A percentile compares a stretch with the other conserved stretches of the same genome.
These are phyloP conservation scores for Ambispora gerdemannii DNA, from an alignment of 192 early-diverging fungal species.

Conservation along the genomic window DNA sequence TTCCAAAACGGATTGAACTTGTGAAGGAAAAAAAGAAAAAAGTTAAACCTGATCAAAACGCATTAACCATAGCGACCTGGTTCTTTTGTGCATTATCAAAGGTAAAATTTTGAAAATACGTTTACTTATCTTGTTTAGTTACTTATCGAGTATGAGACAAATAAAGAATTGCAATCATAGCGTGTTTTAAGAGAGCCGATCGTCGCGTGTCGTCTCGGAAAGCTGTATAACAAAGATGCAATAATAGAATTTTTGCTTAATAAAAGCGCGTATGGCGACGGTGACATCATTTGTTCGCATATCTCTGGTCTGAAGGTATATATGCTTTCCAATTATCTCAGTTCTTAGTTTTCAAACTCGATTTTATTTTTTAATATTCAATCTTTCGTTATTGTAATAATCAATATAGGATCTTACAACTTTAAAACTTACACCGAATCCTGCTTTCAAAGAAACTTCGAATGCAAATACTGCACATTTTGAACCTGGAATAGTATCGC, in stretches of 20 bases:
- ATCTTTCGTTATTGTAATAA: no score
- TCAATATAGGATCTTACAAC: conserved; percentile 63
- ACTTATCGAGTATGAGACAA: not conserved
- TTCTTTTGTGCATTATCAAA: conserved; percentile 79
- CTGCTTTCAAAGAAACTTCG: conserved; percentile 48
- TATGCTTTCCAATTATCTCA: not conserved
- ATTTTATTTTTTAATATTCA: no score
- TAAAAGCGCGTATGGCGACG: conserved; percentile 70
- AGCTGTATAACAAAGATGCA: conserved; percentile 81
- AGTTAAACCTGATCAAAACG: conserved; percentile 62
- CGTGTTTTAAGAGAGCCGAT: conserved; percentile 58
- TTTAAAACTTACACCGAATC: conserved; percentile 66
- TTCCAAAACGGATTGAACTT: conserved; percentile 80
- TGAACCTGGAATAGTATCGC: conserved; percentile 49
- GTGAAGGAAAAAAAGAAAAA: conserved; percentile 75
- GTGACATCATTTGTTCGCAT: conserved; percentile 70
- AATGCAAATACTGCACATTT: conserved; percentile 48
- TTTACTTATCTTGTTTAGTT: not conserved
- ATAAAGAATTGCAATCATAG: conserved; percentile 24
- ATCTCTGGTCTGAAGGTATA: conserved; percentile 61
- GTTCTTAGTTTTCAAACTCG: not conserved
- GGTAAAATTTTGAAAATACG: conserved; percentile 32
- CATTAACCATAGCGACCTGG: conserved; percentile 62
- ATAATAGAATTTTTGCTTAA: conserved; percentile 75
- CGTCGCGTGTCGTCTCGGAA: conserved; percentile 67